A percentile compares a stretch with the other conserved stretches of the same genome.
Evolutionary conservation across 306 rosid species (phyloP).

Genomic region (Cucumis cinereus): DNA sequence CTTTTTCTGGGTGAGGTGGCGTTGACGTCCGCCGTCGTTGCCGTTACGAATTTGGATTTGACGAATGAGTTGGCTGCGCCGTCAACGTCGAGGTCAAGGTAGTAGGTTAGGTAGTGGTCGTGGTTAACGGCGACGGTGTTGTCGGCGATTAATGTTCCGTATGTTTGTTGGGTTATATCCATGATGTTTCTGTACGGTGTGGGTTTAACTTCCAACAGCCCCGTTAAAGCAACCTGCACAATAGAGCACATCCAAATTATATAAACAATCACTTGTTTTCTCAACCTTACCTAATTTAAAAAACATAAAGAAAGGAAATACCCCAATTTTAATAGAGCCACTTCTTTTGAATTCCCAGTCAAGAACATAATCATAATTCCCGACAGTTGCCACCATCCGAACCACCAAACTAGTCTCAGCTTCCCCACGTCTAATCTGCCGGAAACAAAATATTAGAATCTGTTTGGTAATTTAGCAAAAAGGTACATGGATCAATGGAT

Average conservation of each 20-base stretch:
- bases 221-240: slow-evolving; percentile 70
- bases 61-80: slow-evolving; percentile 51
- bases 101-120: slow-evolving; percentile 61
- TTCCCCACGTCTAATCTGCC: slow-evolving; percentile 69
- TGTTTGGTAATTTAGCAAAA: no score
- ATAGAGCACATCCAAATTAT: background rate
- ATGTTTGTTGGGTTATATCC: slow-evolving; percentile 26
- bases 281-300: no score
- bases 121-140: slow-evolving; percentile 57
- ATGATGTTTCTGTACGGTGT: slow-evolving; percentile 27
- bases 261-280: no score
- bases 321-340: slow-evolving; percentile 82
- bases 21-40: background rate
- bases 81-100: slow-evolving; percentile 70
- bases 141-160: slow-evolving; percentile 56
- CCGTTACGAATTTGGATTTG: slow-evolving; percentile 32
- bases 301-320: slow-evolving; percentile 8
- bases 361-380: slow-evolving; percentile 83
- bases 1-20: slow-evolving; percentile 49
- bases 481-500: no score
- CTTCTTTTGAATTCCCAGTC: slow-evolving; percentile 75
- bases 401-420: slow-evolving; percentile 52
- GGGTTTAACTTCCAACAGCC: slow-evolving; percentile 52
- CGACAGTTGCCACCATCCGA: slow-evolving; percentile 81
- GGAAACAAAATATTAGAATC: background rate